phyloP scores from a whole-genome alignment of 495 filamentous ascomycete genomes.

The Bacidia rubella region DNA sequence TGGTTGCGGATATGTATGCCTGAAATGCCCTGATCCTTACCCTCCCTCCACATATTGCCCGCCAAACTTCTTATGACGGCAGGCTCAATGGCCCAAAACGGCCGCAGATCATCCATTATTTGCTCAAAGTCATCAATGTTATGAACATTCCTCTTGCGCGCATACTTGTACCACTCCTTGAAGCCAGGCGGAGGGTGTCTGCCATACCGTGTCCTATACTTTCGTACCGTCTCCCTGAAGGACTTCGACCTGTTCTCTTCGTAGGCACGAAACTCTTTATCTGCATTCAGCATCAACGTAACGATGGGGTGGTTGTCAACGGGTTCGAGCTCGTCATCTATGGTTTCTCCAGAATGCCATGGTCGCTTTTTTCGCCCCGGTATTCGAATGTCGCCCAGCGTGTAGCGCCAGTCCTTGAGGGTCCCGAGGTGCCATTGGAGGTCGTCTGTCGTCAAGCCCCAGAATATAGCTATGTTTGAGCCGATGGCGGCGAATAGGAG shows the following conservation, averaged over 20 bases:
- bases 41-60: constrained; percentile 26
- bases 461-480: constrained; percentile 13
- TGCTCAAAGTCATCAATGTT: constrained; percentile 64
- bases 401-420: not conserved
- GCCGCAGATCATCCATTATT: constrained; percentile 54
- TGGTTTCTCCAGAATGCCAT: constrained; percentile 16
- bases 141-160: constrained; percentile 41
- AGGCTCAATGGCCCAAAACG: constrained; percentile 54
- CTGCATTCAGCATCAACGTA: constrained; percentile 20
- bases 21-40: constrained; percentile 40
- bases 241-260: constrained; percentile 27
- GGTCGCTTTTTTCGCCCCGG: constrained; percentile 15
- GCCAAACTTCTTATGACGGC: constrained; percentile 38
- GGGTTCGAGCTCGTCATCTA: constrained; percentile 13
- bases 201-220: constrained; percentile 49
- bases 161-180: constrained; percentile 55
- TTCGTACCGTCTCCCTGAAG: constrained; percentile 43
- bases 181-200: constrained; percentile 64
- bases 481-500: constrained; percentile 8
- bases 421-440: constrained; percentile 5
- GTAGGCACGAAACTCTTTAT: constrained; percentile 17
- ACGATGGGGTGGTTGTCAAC: constrained; percentile 24
- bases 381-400: constrained; percentile 15
- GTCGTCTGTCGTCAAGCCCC: constrained; percentile 14
- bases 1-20: constrained; percentile 43